phyloP scores from a whole-genome alignment of 345 rosid species.

The Acer saccharum region DNA sequence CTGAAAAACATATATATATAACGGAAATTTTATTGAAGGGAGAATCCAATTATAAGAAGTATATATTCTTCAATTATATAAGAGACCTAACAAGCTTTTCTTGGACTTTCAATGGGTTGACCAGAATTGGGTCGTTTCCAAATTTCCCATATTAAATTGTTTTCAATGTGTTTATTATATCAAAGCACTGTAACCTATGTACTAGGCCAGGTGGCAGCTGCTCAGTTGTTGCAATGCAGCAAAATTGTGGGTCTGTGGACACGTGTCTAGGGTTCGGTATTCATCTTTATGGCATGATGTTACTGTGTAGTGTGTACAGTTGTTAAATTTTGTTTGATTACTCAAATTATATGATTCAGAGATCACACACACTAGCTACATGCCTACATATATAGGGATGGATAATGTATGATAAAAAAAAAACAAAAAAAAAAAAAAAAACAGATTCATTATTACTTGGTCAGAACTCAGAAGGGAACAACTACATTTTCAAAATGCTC shows the following conservation, averaged over 20 bases:
- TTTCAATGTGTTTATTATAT: background rate
- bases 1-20: too few relatives aligned
- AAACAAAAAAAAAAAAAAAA: too few relatives aligned
- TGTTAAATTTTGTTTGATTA: conserved; percentile 24
- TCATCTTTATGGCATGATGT: background rate
- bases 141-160: background rate
- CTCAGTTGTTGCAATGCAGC: background rate
- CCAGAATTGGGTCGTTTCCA: background rate
- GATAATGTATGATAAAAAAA: too few relatives aligned
- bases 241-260: conserved; percentile 15
- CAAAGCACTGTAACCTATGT: background rate
- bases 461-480: too few relatives aligned
- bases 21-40: too few relatives aligned
- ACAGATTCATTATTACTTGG: too few relatives aligned
- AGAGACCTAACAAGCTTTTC: background rate
- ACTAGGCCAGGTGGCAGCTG: conserved; percentile 18
- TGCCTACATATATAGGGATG: too few relatives aligned
- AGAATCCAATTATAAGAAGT: too few relatives aligned
- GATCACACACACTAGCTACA: too few relatives aligned
- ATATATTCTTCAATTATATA: background rate
- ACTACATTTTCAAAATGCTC: too few relatives aligned
- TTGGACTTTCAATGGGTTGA: background rate
- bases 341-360: background rate
- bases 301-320: background rate
- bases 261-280: conserved; percentile 11